Conservation (phyloP, 805 yeast species). For the Metschnikowia matae region DNA sequence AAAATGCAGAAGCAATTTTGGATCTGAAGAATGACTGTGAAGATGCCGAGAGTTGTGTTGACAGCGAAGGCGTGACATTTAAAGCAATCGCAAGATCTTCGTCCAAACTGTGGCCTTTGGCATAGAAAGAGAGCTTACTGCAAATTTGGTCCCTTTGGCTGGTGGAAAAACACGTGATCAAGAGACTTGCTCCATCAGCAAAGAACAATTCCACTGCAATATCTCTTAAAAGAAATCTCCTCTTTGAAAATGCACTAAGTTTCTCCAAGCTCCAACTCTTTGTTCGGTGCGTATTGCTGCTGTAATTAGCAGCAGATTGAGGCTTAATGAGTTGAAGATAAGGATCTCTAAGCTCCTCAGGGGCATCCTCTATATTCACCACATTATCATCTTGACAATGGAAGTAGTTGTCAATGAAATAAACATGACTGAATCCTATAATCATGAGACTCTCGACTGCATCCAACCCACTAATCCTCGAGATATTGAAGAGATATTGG, state of each 20-base stretch:
- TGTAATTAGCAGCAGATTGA: constrained; percentile 24
- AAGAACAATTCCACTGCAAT: constrained; percentile 78
- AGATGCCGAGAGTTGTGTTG: constrained; percentile 10
- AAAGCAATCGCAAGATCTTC: constrained; percentile 52
- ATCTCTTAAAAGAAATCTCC: constrained; percentile 74
- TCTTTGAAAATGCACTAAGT: constrained; percentile 61
- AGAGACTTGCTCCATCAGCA: constrained; percentile 63
- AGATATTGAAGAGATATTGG: constrained; percentile 67
- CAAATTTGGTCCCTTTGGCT: constrained; percentile 55
- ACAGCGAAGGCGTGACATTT: constrained; percentile 39
- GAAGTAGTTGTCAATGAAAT: constrained; percentile 67
- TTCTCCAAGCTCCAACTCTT: constrained; percentile 58
- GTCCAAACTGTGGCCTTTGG: constrained; percentile 50
- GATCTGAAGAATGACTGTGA: constrained; percentile 22
- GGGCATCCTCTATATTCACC: constrained; percentile 63
- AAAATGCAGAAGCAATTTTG: constrained; percentile 36
- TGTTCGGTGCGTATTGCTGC: constrained; percentile 40
- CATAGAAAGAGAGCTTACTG: constrained; percentile 44
- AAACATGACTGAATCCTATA: constrained; percentile 59
- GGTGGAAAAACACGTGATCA: constrained; percentile 59
- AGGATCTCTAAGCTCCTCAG: constrained; percentile 58
- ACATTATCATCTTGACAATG: constrained; percentile 50
- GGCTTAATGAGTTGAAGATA: constrained; percentile 62
- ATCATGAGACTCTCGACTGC: constrained; percentile 73
- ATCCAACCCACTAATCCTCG: constrained; percentile 72